phyloP scores from a whole-genome alignment of 129 eudicot species.

The Pittosporum tobira region DNA sequence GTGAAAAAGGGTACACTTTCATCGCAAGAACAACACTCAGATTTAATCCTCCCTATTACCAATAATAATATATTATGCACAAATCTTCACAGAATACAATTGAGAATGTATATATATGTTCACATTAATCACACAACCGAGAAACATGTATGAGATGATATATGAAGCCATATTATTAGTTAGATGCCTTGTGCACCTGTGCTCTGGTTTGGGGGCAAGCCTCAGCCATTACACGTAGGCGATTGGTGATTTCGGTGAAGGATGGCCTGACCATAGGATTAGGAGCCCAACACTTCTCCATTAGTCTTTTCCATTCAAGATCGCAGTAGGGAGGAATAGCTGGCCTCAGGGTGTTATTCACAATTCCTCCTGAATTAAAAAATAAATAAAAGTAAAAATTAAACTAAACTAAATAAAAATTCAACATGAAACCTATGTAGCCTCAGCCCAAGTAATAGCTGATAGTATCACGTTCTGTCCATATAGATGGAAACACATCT shows the following conservation, averaged over 20 bases:
- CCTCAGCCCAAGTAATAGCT: background rate
- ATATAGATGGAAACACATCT: too few relatives aligned
- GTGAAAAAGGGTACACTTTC: too few relatives aligned
- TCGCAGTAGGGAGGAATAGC: constrained; percentile 68
- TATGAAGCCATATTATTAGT: constrained; percentile 12
- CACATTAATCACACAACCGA: background rate
- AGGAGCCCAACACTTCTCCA: constrained; percentile 97
- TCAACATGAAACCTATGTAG: background rate
- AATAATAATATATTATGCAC: constrained; percentile 1
- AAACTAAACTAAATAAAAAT: background rate
- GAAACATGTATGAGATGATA: background rate
- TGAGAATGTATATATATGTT: background rate
- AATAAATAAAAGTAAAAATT: too few relatives aligned
- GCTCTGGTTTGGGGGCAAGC: constrained; percentile 54
- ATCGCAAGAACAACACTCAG: background rate
- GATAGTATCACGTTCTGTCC: too few relatives aligned
- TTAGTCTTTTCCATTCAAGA: constrained; percentile 69
- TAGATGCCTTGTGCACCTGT: constrained; percentile 36
- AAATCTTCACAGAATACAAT: constrained; percentile 5
- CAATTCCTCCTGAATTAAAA: constrained; percentile 80
- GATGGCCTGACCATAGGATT: constrained; percentile 70
- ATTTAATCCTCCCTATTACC: background rate
- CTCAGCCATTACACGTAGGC: constrained; percentile 61
- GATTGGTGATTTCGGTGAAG: constrained; percentile 64
- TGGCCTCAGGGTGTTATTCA: constrained; percentile 86